These are phyloP conservation scores for Castanea mollissima DNA, from an alignment of 306 rosid genomes.

Conservation along the genomic window DNA sequence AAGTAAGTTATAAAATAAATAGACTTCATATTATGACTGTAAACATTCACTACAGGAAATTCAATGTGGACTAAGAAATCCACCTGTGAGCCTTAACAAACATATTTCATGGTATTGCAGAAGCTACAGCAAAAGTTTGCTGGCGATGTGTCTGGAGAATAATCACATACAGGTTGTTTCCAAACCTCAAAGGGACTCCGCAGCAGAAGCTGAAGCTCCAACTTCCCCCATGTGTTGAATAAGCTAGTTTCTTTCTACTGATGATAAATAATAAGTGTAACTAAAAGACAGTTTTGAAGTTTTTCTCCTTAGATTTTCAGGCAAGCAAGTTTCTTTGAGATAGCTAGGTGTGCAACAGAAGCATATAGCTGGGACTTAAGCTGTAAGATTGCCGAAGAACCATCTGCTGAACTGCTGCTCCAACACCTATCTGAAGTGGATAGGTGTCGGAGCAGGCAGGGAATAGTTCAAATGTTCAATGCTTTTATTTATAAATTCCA, in stretches of 20 bases:
- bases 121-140: too few species aligned
- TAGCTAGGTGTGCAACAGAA: not conserved
- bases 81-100: not conserved
- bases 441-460: not conserved
- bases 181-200: not conserved
- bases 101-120: not conserved
- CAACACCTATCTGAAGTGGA: not conserved
- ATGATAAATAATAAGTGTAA: not conserved
- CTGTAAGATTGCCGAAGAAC: not conserved
- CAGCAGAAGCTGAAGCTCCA: not conserved
- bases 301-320: not conserved
- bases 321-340: not conserved
- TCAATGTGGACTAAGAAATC: too few species aligned
- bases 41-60: not conserved
- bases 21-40: not conserved
- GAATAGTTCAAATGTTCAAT: not conserved
- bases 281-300: not conserved
- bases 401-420: not conserved
- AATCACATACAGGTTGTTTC: not conserved
- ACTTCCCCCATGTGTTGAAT: not conserved
- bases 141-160: not conserved
- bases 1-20: not conserved
- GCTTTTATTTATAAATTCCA: not conserved
- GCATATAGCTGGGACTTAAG: not conserved
- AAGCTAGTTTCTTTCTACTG: not conserved